A percentile compares a stretch with the other conserved stretches of the same genome.
These are phyloP conservation scores for Penicillium expansum DNA, from an alignment of 2,329 filamentous ascomycete genomes.

Conservation along the genomic window DNA sequence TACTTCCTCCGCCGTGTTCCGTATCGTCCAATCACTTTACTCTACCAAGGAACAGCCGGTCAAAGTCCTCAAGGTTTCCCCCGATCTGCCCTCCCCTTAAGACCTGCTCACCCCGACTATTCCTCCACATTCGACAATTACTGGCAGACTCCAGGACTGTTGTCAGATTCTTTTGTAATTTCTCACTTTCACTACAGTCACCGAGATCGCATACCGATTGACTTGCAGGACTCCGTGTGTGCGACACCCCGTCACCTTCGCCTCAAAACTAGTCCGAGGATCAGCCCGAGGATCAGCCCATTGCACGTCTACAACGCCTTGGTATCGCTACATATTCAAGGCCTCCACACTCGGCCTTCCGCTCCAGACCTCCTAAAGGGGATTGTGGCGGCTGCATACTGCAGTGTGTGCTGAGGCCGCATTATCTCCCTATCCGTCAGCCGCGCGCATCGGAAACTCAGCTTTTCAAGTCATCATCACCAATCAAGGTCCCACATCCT, in stretches of 20 bases:
- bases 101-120: background rate
- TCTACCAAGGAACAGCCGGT: slow-evolving; percentile 12
- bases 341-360: slow-evolving; percentile 1
- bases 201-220: slow-evolving; percentile 4
- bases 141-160: background rate
- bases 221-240: slow-evolving; percentile 7
- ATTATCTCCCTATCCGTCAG: slow-evolving; percentile 19
- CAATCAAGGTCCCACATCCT: background rate
- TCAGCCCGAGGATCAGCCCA: slow-evolving; percentile 2
- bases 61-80: slow-evolving; percentile 10
- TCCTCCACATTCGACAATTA: background rate
- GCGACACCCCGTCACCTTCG: slow-evolving; percentile 2
- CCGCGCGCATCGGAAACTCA: slow-evolving; percentile 19
- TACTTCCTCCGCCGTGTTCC: slow-evolving; percentile 11
- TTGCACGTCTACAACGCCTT: slow-evolving; percentile 14
- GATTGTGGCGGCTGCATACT: slow-evolving; percentile 13
- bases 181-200: background rate
- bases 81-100: slow-evolving; percentile 7
- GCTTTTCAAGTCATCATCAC: background rate
- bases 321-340: background rate
- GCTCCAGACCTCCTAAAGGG: slow-evolving; percentile 1
- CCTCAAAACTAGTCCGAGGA: slow-evolving; percentile 9
- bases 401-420: slow-evolving; percentile 19
- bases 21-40: slow-evolving; percentile 11
- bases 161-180: background rate